phyloP scores from a whole-genome alignment of 495 filamentous ascomycete genomes.

The Penicillium coprophilum region DNA sequence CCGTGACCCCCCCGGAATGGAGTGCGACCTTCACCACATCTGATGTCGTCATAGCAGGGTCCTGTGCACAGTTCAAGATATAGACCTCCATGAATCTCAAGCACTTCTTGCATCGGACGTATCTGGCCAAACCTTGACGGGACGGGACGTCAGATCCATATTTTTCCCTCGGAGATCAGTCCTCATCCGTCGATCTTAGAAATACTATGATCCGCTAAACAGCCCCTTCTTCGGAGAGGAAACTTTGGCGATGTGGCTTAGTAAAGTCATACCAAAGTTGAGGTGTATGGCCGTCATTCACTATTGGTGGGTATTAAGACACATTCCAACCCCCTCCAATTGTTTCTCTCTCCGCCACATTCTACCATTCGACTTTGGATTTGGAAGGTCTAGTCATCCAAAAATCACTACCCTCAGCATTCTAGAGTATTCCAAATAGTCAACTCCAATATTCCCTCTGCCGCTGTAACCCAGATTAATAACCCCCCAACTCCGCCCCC shows the following conservation, averaged over 20 bases:
- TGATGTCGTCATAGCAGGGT: slow-evolving; percentile 24
- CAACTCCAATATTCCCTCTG: slow-evolving; percentile 4
- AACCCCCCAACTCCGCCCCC: neutral
- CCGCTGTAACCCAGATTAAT: slow-evolving; percentile 8
- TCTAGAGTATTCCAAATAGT: neutral
- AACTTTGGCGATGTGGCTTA: slow-evolving; percentile 29
- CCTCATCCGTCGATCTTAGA: slow-evolving; percentile 6
- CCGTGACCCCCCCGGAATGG: slow-evolving; percentile 12
- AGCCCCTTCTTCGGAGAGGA: too few species aligned
- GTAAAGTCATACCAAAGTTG: slow-evolving; percentile 4
- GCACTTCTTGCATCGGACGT: too few species aligned
- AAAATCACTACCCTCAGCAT: neutral
- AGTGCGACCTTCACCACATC: slow-evolving; percentile 13
- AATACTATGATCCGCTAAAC: neutral
- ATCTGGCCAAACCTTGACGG: slow-evolving; percentile 50
- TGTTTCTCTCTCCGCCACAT: slow-evolving; percentile 25
- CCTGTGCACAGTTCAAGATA: slow-evolving; percentile 12
- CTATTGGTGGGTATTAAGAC: slow-evolving; percentile 27
- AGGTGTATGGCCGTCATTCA: slow-evolving; percentile 15
- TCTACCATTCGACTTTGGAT: slow-evolving; percentile 24
- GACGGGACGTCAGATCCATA: slow-evolving; percentile 41
- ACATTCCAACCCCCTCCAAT: slow-evolving; percentile 31
- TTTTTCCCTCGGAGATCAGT: slow-evolving; percentile 10
- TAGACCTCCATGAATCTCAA: slow-evolving; percentile 4
- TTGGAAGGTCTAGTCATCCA: neutral